Evolutionary conservation across 176 grass and related monocot species (phyloP).

Genomic region (Phyllostachys edulis): DNA sequence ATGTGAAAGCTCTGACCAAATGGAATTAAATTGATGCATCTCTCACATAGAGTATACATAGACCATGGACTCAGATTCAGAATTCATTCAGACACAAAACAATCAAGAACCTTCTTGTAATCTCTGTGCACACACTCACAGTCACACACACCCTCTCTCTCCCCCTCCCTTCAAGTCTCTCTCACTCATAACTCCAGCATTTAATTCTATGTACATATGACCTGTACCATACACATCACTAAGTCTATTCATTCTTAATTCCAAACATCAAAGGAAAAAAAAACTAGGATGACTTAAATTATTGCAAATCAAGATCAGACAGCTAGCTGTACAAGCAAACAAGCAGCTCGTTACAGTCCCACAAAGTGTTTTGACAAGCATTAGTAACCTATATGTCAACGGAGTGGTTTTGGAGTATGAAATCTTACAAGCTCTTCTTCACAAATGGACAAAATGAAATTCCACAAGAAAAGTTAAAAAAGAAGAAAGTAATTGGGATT

Average conservation of each 20-base stretch:
- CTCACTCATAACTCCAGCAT: slow-evolving; percentile 10
- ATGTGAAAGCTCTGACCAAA: slow-evolving; percentile 58
- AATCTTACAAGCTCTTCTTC: slow-evolving; percentile 42
- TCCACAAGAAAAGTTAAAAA: slow-evolving; percentile 19
- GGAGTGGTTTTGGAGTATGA: slow-evolving; percentile 25
- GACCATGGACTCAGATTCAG: neutral
- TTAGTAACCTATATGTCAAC: slow-evolving; percentile 35
- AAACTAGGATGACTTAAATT: neutral
- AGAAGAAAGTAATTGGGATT: slow-evolving; percentile 3
- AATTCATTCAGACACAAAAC: slow-evolving; percentile 24
- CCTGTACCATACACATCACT: slow-evolving; percentile 33
- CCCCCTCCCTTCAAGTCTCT: neutral
- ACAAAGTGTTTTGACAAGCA: slow-evolving; percentile 25
- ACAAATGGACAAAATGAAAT: slow-evolving; percentile 30
- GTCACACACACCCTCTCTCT: neutral
- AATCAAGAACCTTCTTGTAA: slow-evolving; percentile 42
- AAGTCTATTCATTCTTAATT: slow-evolving; percentile 20
- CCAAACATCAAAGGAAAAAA: neutral
- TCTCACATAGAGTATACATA: neutral
- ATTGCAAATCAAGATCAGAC: slow-evolving; percentile 30
- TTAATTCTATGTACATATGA: slow-evolving; percentile 18
- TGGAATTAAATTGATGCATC: slow-evolving; percentile 38
- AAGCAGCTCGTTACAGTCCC: slow-evolving; percentile 26
- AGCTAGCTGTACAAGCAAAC: slow-evolving; percentile 34
- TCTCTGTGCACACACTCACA: neutral